Evolutionary conservation across 140 eudicot species (phyloP), one percentile per base, ranked within the genome.

Genomic region (Cichorium intybus): DNA sequence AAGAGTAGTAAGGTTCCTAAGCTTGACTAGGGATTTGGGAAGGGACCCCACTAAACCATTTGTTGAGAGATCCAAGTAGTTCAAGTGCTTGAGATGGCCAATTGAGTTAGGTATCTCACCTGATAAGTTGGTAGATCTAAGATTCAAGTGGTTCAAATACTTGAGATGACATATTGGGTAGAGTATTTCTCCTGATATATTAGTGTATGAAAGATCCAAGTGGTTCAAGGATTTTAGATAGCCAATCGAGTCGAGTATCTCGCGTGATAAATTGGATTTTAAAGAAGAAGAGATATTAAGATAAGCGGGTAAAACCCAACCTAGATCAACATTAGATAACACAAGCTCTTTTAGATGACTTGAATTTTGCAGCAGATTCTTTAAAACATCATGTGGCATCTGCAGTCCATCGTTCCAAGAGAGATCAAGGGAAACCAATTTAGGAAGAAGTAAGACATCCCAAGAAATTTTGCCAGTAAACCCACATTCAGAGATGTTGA

Each of bases 351-450:
- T 43, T 20, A 43, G 15, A 43, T 15, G 7, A 14, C 18, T 14
- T 1, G 49, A 43, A 43, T 43, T 43, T 15, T 2, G 20, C 49
- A 43, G 1, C 8, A 14, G 18, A 43, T 43, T 43, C 49, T 15
- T 2, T 15, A 43, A 43, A 43, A 43, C 49, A 15, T 43, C 3
- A 15, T 7, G 49, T 3, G 14, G 18, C 20, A 15, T 43, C 15
- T 43, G 6, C 49, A 43, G 15, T 43, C 20, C 49, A 11, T 43
- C 0, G 10, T 49, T 48, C 1, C 0, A 6, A 43, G 80, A 72
- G 33, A 79, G 73, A 76, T 77, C 81, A 34, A 83, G 74, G 0
- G 76, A 72, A 7, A 68, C 61, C 21, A 83, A 24, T 10, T 69
- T 49, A 11, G 57, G 10, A 29, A 76, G 53, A 26, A 14, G 28